Percentiles rank a stretch among this genome's conserved stretches.
Conservation (phyloP, 768 basidiomycete genomes). For the Myochromella boudieri region DNA sequence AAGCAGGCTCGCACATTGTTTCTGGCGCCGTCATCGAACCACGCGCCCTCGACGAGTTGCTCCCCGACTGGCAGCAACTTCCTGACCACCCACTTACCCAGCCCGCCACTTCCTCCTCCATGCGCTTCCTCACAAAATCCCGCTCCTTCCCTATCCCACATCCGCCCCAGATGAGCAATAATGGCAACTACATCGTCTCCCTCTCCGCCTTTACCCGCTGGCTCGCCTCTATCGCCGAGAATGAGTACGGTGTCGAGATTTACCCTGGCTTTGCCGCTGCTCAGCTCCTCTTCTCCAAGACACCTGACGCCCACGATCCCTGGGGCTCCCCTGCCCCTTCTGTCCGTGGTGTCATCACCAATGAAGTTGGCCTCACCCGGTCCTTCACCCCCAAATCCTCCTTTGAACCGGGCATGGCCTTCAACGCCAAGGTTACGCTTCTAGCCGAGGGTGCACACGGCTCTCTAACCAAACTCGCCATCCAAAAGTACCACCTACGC, state of each 20-base stretch:
- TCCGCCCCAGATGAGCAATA: conserved; percentile 95
- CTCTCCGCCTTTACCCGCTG: conserved; percentile 88
- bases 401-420: conserved; percentile 97
- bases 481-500: conserved; percentile 73
- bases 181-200: conserved; percentile 89
- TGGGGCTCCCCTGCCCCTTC: conserved; percentile 43
- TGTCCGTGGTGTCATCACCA: conserved; percentile 83
- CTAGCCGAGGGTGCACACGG: conserved; percentile 97
- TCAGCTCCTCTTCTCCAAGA: conserved; percentile 67
- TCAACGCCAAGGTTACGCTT: conserved; percentile 87
- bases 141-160: conserved; percentile 83
- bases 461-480: conserved; percentile 78
- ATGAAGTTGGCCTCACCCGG: conserved; percentile 90
- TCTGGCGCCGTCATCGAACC: conserved; percentile 97
- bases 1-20: conserved; percentile 93
- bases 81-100: conserved; percentile 78
- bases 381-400: conserved; percentile 74
- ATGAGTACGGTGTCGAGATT: conserved; percentile 81
- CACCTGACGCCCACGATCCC: conserved; percentile 38
- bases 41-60: conserved; percentile 82
- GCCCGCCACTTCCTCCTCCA: conserved; percentile 72
- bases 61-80: conserved; percentile 76
- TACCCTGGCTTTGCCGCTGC: conserved; percentile 98
- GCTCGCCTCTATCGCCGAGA: conserved; percentile 84
- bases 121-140: conserved; percentile 81